Percentiles rank a stretch among this genome's conserved stretches.
These are phyloP conservation scores for Heracleum sosnowskyi DNA, from an alignment of 129 eudicot species.

Conservation along the genomic window DNA sequence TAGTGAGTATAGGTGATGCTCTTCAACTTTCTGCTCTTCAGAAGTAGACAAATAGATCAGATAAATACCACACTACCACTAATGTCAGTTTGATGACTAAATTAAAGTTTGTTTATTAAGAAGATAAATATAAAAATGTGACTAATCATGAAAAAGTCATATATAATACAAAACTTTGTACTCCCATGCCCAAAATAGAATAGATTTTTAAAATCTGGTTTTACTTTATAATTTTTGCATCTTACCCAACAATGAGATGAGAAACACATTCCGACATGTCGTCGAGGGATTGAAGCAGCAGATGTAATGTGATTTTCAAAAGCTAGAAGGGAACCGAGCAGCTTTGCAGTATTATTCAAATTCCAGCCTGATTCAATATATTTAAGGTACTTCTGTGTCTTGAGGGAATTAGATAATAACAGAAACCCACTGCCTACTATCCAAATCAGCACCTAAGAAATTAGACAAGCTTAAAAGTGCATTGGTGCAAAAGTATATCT, in stretches of 20 bases:
- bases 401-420: slow-evolving; percentile 7
- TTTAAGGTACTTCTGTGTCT: slow-evolving; percentile 13
- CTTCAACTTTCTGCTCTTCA: slow-evolving; percentile 52
- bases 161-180: background rate
- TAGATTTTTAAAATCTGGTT: background rate
- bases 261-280: slow-evolving; percentile 83
- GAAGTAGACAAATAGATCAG: slow-evolving; percentile 12
- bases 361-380: slow-evolving; percentile 63
- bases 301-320: slow-evolving; percentile 43
- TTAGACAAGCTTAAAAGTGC: slow-evolving; percentile 4
- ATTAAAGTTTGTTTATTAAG: background rate
- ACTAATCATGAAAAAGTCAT: background rate
- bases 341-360: slow-evolving; percentile 44
- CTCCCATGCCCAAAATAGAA: background rate
- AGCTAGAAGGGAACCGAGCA: slow-evolving; percentile 69
- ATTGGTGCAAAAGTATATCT: background rate
- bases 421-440: slow-evolving; percentile 55
- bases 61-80: slow-evolving; percentile 1
- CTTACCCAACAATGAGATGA: slow-evolving; percentile 88
- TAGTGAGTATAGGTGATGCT: slow-evolving; percentile 57
- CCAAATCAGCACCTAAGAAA: slow-evolving; percentile 55
- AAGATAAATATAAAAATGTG: background rate
- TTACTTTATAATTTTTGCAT: slow-evolving; percentile 1
- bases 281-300: slow-evolving; percentile 37
- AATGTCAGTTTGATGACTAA: background rate